Base-by-base conservation (phyloP, 108 stramenopile species). In the Pseudonitzschia multistriata region DNA sequence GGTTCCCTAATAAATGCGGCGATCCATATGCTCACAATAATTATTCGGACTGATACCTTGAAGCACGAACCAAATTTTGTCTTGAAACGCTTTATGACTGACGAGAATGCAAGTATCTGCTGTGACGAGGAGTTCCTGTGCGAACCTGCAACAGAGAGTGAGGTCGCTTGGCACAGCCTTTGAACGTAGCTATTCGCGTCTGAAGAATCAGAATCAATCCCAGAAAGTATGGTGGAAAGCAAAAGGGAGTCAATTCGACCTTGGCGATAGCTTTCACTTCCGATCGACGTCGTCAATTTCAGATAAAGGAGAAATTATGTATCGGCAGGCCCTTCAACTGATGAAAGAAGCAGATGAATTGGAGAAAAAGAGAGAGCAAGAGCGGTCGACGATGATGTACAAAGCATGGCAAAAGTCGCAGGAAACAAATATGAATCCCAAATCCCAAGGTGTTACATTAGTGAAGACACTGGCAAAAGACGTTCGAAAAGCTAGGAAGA, bases 391-490 rank as follows among this genome's bases (percentile, higher is more conserved):
- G 21, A 77, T 81, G 67, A 83, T 84, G 69, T 87, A 74, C 59
- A 83, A 87, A 42, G 83, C 86, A 39, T 74, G 68, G 68, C 5
- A 79, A 73, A 77, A 63, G 65, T 33, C 79, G 39, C 22, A 82
- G 73, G 67, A 73, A 52, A 47, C 53, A 36, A 45, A 59, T 5
- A 25, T 40, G 36, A 61, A 55, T 21, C 71, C 76, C 29, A 79
- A 73, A 67, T 66, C 63, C 24, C 74, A 86, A 47, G 90, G 90
- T 11, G 76, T 88, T 22, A 79, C 78, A 3, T 83, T 91, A 53
- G 79, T 91, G 10, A 73, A 78, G 61, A 88, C 87, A 13, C 74
- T 91, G 36, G 87, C 80, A 36, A 88, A 85, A 53, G 79, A 86
- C 66, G 74, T 82, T 34, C 83, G 74, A 31, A 52, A 70, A 52